These are phyloP conservation scores for Solanum chacoense DNA, from an alignment of 305 asterid genomes.

Conservation along the genomic window DNA sequence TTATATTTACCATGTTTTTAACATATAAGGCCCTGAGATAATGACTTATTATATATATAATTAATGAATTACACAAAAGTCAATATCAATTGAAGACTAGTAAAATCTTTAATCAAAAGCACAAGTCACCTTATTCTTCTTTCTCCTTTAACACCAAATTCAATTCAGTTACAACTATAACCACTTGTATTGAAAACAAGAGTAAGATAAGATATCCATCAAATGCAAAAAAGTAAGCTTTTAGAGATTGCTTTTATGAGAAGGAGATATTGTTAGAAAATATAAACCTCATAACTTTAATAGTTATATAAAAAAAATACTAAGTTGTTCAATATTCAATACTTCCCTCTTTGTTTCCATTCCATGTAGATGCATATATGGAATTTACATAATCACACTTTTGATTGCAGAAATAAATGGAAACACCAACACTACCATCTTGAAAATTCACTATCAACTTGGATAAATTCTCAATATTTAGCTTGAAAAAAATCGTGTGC, in stretches of 20 bases:
- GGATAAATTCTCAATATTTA: not conserved
- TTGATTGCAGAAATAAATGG: not conserved
- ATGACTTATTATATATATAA: not conserved
- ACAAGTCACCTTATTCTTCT: not conserved
- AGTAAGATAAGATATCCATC: not conserved
- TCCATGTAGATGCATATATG: not conserved
- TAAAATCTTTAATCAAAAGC: not conserved
- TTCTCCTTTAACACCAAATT: not conserved
- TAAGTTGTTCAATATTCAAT: not conserved
- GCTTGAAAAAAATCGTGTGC: constrained; percentile 29
- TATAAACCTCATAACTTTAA: not conserved
- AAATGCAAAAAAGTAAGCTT: not conserved
- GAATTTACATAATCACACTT: too few species aligned
- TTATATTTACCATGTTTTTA: too few species aligned
- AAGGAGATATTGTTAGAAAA: not conserved
- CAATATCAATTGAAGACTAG: not conserved
- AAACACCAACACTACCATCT: not conserved
- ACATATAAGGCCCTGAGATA: not conserved
- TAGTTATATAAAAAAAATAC: too few species aligned
- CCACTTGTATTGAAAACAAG: not conserved
- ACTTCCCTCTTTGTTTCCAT: not conserved
- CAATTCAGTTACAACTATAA: not conserved
- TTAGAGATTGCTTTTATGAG: not conserved
- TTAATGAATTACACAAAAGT: too few species aligned
- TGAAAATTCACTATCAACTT: not conserved